Evolutionary conservation across 805 yeast genomes (phyloP).

Genomic region (Myxozyma kluyveri): DNA sequence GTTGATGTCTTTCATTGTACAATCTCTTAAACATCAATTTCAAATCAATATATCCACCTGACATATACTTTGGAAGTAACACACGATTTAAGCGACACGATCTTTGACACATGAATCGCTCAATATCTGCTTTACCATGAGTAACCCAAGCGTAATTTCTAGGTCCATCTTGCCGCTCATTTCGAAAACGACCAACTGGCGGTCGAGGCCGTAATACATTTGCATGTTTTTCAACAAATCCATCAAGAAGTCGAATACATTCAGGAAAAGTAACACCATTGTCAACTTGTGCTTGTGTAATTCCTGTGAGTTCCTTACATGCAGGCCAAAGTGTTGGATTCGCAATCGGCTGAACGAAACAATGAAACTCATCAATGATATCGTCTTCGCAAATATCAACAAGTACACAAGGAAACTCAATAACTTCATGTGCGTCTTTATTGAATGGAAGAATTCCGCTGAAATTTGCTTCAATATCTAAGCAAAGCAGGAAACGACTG

Average conservation of each 20-base stretch:
- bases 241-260: constrained; percentile 13
- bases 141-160: constrained; percentile 24
- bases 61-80: constrained; percentile 18
- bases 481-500: constrained; percentile 25
- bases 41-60: constrained; percentile 25
- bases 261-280: constrained; percentile 23
- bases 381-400: constrained; percentile 15
- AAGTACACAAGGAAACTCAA: constrained; percentile 35
- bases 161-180: neutral
- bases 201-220: constrained; percentile 11
- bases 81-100: constrained; percentile 20
- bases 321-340: constrained; percentile 1
- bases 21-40: constrained; percentile 9
- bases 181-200: constrained; percentile 8
- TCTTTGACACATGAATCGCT: constrained; percentile 21
- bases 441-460: constrained; percentile 9
- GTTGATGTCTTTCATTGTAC: neutral
- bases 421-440: constrained; percentile 25
- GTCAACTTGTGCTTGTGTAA: constrained; percentile 13
- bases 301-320: constrained; percentile 26
- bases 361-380: constrained; percentile 29
- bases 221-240: constrained; percentile 18
- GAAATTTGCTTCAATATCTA: constrained; percentile 30
- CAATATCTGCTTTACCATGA: constrained; percentile 27
- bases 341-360: constrained; percentile 22